Conservation (phyloP, 306 rosid species). For the Corylus heterophylla region DNA sequence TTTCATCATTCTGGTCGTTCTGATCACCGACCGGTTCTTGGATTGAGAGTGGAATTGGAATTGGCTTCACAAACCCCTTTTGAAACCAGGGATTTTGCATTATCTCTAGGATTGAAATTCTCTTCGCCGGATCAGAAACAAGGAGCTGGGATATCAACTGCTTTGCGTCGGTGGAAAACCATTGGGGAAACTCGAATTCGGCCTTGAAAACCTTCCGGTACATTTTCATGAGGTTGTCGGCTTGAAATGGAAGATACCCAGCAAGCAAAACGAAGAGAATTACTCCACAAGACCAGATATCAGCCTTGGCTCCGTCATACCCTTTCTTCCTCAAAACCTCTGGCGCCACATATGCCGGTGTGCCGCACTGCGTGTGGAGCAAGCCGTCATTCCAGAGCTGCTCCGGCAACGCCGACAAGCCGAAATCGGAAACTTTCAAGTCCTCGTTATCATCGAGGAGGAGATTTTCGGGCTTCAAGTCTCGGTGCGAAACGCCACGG, state of each 20-base stretch:
- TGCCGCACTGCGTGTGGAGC: conserved; percentile 79
- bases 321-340: conserved; percentile 76
- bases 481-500: conserved; percentile 77
- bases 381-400: conserved; percentile 67
- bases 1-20: conserved; percentile 26
- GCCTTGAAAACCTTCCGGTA: conserved; percentile 66
- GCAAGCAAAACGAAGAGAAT: conserved; percentile 62
- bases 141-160: conserved; percentile 53
- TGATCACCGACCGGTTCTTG: conserved; percentile 22
- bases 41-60: conserved; percentile 44
- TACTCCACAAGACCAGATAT: conserved; percentile 84
- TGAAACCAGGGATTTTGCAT: conserved; percentile 67
- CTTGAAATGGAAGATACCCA: conserved; percentile 72
- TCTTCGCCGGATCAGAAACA: conserved; percentile 57
- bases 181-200: conserved; percentile 53
- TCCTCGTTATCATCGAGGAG: conserved; percentile 64
- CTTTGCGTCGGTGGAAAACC: conserved; percentile 62
- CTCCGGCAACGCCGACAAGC: conserved; percentile 73
- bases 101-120: conserved; percentile 55
- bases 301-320: conserved; percentile 76
- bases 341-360: conserved; percentile 88
- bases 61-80: conserved; percentile 45
- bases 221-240: conserved; percentile 59
- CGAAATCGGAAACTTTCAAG: conserved; percentile 79
- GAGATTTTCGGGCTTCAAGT: conserved; percentile 80